Evolutionary conservation across 768 basidiomycete species (phyloP).

Genomic region (Hysterangium stoloniferum): DNA sequence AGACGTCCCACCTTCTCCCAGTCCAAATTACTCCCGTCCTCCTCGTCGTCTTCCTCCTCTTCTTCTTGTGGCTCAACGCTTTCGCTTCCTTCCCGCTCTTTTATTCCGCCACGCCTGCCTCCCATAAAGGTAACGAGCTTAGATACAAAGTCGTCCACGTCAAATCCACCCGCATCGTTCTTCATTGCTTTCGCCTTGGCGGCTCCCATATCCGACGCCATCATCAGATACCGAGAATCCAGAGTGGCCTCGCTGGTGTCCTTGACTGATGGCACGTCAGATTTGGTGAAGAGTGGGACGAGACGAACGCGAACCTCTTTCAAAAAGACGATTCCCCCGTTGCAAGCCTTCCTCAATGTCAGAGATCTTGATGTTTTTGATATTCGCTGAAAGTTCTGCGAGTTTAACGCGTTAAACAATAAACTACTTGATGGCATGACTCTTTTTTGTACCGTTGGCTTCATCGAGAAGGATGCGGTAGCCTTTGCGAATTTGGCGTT

Average conservation of each 20-base stretch:
- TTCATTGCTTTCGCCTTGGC: conserved; percentile 90
- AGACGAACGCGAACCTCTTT: conserved; percentile 39
- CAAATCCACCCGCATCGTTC: conserved; percentile 81
- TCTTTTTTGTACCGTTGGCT: conserved; percentile 63
- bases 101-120: conserved; percentile 37
- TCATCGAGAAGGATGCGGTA: conserved; percentile 61
- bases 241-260: conserved; percentile 84
- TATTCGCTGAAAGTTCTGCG: conserved; percentile 35
- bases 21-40: conserved; percentile 40
- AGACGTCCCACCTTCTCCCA: conserved; percentile 87
- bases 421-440: conserved; percentile 8
- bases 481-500: conserved; percentile 61
- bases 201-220: conserved; percentile 70
- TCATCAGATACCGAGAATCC: conserved; percentile 75
- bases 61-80: conserved; percentile 27
- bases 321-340: conserved; percentile 34
- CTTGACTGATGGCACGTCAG: conserved; percentile 39
- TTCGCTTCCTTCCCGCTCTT: conserved; percentile 18
- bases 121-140: conserved; percentile 74
- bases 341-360: conserved; percentile 8
- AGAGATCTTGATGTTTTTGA: conserved; percentile 32
- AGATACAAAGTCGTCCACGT: conserved; percentile 83
- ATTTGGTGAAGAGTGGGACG: not conserved
- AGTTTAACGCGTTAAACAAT: conserved; percentile 10
- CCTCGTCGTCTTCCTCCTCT: conserved; percentile 34